These are phyloP conservation scores for Salicornia ramosissima DNA, from an alignment of 148 eudicot species.

Conservation along the genomic window DNA sequence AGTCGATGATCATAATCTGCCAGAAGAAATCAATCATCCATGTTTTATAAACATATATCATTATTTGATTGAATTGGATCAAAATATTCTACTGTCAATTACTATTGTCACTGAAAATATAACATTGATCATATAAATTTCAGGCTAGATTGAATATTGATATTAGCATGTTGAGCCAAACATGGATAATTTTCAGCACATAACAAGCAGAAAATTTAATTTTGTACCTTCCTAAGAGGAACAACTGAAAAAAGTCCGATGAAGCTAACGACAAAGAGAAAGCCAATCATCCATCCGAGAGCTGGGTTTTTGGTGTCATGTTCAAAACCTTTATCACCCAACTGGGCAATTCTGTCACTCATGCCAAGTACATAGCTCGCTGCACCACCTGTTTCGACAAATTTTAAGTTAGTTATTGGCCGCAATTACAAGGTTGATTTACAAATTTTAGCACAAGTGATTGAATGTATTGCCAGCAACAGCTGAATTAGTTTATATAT, in stretches of 20 bases:
- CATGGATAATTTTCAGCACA: no score
- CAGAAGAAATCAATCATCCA: slow-evolving; percentile 3
- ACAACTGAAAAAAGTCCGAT: slow-evolving; percentile 76
- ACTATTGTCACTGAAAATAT: no score
- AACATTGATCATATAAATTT: no score
- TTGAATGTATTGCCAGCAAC: no score
- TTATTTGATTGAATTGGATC: background rate
- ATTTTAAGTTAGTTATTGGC: slow-evolving; percentile 26
- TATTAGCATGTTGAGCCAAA: no score
- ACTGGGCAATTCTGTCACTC: slow-evolving; percentile 62
- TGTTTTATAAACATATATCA: background rate
- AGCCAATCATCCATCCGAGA: slow-evolving; percentile 75
- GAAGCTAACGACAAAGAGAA: slow-evolving; percentile 72
- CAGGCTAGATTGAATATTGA: no score
- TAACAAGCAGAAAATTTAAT: background rate
- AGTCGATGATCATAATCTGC: slow-evolving; percentile 84
- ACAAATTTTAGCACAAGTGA: slow-evolving; percentile 57
- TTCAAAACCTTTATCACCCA: slow-evolving; percentile 32
- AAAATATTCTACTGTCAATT: background rate
- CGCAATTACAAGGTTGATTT: slow-evolving; percentile 59
- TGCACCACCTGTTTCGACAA: slow-evolving; percentile 61
- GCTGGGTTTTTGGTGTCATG: slow-evolving; percentile 52
- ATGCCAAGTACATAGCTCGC: slow-evolving; percentile 82
- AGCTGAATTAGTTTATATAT: no score
- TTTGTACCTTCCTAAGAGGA: slow-evolving; percentile 61